Base-by-base conservation (phyloP, 495 filamentous ascomycete species). In the Tuber microsphaerosporum region DNA sequence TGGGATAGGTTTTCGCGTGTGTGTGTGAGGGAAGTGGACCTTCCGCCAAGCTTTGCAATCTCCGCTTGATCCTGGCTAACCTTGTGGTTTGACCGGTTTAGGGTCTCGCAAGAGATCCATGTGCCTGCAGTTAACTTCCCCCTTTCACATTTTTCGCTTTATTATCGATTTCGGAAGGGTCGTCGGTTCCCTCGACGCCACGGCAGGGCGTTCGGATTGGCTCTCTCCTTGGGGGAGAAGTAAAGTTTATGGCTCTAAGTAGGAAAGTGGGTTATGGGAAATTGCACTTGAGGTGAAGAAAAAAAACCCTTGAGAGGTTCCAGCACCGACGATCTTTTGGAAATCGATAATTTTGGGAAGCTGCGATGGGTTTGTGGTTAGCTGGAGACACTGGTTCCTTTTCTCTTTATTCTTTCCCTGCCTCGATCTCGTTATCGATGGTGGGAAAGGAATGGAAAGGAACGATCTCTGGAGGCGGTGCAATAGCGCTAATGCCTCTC, bases 91-190 rank as follows among this genome's bases (percentile, higher is more conserved):
- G 68, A 69, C 34, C 41, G 22, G 72, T 74, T 75, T 61, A n/a
- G 51, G 56, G 56, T 34, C 4, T 34, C 4, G 14, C 56, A 65
- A 65, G 56, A 34, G 56, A 34, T 31, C 26, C 26, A 34, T 65
- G 26, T 65, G 31, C 77, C 72, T 71, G 69, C 72, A 69, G 48
- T 51, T 74, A 70, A 48, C 42, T 26, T 34, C 75, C 76, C 77
- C 77, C 71, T 79, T 79, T 78, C 76, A 73, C 70, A 77, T 77
- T 77, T 71, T 65, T 34, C 20, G 48, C 48, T 56, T 71, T 41
- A 43, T 12, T 12, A 43, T 43, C 42, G 42, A 43, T 43, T 43
- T 43, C 42, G 42, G 7, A 43, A 43, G 8, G 42, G 42, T 43
- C 42, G 8, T 43, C 42, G 10, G 42, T 43, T 43, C 39, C 39